These are phyloP conservation scores for Sophora flavescens DNA, from an alignment of 306 rosid species.

Conservation along the genomic window DNA sequence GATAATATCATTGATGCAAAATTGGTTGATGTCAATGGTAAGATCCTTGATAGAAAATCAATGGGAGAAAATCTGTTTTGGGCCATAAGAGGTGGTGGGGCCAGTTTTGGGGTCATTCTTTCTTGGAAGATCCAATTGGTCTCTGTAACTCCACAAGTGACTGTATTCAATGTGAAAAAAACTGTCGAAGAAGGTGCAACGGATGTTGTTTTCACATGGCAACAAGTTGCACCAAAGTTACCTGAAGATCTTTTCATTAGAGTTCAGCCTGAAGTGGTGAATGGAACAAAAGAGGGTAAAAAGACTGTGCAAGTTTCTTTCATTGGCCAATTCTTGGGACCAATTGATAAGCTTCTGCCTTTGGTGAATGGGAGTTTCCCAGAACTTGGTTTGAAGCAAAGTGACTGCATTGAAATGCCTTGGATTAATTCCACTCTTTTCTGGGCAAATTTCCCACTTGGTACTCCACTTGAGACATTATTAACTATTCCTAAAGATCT, in stretches of 20 bases:
- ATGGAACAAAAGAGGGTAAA: conserved; percentile 11
- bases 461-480: too few species aligned
- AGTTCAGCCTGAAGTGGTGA: neutral
- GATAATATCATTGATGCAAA: conserved; percentile 60
- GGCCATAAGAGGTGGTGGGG: conserved; percentile 57
- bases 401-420: conserved; percentile 51
- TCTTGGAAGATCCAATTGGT: conserved; percentile 67
- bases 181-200: conserved; percentile 47
- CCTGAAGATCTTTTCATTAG: conserved; percentile 46
- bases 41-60: conserved; percentile 31
- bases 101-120: conserved; percentile 71
- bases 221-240: conserved; percentile 53
- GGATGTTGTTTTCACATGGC: conserved; percentile 60
- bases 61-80: conserved; percentile 57
- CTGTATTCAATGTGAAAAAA: conserved; percentile 54
- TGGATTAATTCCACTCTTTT: conserved; percentile 56
- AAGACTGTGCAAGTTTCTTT: conserved; percentile 42
- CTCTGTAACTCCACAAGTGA: conserved; percentile 60
- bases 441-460: neutral
- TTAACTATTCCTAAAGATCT: too few species aligned
- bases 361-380: conserved; percentile 53
- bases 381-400: conserved; percentile 51
- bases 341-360: conserved; percentile 33
- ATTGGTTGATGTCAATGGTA: conserved; percentile 45
- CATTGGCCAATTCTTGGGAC: conserved; percentile 51